Evolutionary conservation across 768 basidiomycete genomes (phyloP), one percentile per base, ranked within the genome.

Genomic region (Mycena crocata): DNA sequence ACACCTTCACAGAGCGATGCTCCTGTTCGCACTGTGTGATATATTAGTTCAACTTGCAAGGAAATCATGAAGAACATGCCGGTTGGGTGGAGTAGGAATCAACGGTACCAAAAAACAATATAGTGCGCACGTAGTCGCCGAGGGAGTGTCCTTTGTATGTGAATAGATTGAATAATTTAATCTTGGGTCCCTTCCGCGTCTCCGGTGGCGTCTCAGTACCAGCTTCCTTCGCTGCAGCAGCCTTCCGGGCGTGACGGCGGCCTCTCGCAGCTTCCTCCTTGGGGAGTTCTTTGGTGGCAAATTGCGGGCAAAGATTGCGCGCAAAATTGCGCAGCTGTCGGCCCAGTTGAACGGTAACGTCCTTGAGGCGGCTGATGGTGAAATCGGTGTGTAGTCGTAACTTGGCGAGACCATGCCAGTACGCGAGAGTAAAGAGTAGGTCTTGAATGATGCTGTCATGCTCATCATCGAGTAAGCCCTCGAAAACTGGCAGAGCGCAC

Each of bases 401-500:
- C 57, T 82, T 83, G 0, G 74, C 78, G 7, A 75, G 61, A 0
- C 65, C 76, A 71, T 82, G 80, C 82, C 81, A 83, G 21, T 71
- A 73, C 6, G 72, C 73, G 3, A 76, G 64, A 1, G 54, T 59
- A 62, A 78, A 81, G 0, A 81, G 49, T 0, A 83, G 62, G 2
- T 68, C 66, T 9, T 69, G 57, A 1, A 80, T 52, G 2, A 69
- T 51, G 5, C 32, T 17, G 30, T 81, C 65, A 23, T 80, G 70
- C 0, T 31, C 31, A 0, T 57, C 28, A 5, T 73, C 74, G 0
- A 84, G 68, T 0, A 82, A 71, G 0, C 76, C 79, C 17, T 83
- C 77, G 19, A 83, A 82, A 0, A 72, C 78, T 0, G 83, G 82
- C 3, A 83, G 73, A 0, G 78, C 70, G 54, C 80, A 80, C 81